Evolutionary conservation across 345 rosid genomes (phyloP).

Genomic region (Gossypium thurberi): DNA sequence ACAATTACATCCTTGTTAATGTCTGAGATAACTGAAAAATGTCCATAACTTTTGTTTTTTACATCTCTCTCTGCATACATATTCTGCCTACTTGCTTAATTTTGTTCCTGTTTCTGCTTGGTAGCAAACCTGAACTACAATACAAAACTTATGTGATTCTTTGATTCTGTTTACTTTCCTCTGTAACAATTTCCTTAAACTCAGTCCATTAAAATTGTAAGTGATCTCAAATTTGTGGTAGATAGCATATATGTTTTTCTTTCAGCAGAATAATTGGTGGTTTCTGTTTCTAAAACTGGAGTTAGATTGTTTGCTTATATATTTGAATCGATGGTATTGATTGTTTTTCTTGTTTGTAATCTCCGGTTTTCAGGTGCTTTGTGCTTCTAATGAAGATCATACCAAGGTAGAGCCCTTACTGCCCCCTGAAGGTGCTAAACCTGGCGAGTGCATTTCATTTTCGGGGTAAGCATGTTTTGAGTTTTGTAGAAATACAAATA

Average conservation of each 20-base stretch:
- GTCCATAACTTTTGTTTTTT: background rate
- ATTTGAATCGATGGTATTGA: background rate
- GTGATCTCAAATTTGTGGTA: background rate
- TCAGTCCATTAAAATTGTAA: background rate
- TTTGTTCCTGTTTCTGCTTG: background rate
- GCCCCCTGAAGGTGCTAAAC: constrained; percentile 74
- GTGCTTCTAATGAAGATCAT: constrained; percentile 89
- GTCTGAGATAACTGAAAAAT: background rate
- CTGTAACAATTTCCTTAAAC: background rate
- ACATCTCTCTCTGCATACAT: background rate
- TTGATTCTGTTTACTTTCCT: background rate
- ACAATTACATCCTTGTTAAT: background rate
- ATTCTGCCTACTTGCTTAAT: background rate
- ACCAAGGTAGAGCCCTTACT: constrained; percentile 69
- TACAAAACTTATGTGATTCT: background rate
- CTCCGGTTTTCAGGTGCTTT: constrained; percentile 56
- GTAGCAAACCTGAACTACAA: background rate
- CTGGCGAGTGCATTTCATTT: constrained; percentile 69
- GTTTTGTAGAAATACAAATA: background rate
- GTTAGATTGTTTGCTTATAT: background rate
- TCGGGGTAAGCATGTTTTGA: constrained; percentile 47
- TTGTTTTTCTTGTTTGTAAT: constrained; percentile 10
- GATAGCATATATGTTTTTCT: background rate
- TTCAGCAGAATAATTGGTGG: background rate
- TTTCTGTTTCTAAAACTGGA: background rate